Percentiles rank a stretch among this genome's conserved stretches.
These are phyloP conservation scores for Annulohypoxylon nitens DNA, from an alignment of 495 filamentous ascomycete species.

Conservation along the genomic window DNA sequence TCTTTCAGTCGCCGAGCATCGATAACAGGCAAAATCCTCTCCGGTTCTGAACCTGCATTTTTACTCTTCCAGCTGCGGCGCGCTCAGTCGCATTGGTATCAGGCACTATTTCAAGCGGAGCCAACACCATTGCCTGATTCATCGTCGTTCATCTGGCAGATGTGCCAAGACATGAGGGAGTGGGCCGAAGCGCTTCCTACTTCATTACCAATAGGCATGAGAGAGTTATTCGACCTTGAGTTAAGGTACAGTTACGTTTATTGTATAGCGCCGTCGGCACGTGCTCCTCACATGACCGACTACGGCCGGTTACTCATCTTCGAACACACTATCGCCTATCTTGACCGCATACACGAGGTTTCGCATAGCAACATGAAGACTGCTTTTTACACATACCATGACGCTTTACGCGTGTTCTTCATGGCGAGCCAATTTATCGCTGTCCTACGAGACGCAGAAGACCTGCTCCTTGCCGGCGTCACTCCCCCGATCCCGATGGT, in stretches of 20 bases:
- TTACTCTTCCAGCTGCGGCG: slow-evolving; percentile 81
- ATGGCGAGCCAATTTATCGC: slow-evolving; percentile 77
- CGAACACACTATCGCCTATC: slow-evolving; percentile 82
- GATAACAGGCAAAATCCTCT: slow-evolving; percentile 56
- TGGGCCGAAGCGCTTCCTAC: slow-evolving; percentile 75
- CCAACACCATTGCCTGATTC: slow-evolving; percentile 70
- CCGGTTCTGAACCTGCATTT: slow-evolving; percentile 65
- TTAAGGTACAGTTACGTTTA: slow-evolving; percentile 87
- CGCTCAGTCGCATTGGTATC: slow-evolving; percentile 85
- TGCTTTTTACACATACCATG: slow-evolving; percentile 78
- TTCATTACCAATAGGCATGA: slow-evolving; percentile 68
- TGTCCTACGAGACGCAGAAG: slow-evolving; percentile 69
- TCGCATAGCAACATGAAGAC: slow-evolving; percentile 61
- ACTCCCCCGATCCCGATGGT: slow-evolving; percentile 50
- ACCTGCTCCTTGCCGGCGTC: slow-evolving; percentile 59
- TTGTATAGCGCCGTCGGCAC: slow-evolving; percentile 79
- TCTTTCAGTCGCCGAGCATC: slow-evolving; percentile 54
- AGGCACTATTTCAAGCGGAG: slow-evolving; percentile 80
- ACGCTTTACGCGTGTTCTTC: slow-evolving; percentile 78
- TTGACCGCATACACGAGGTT: slow-evolving; percentile 70
- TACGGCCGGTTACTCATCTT: slow-evolving; percentile 83
- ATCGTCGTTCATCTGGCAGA: slow-evolving; percentile 70
- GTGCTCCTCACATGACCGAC: slow-evolving; percentile 71
- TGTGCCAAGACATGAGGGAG: slow-evolving; percentile 72
- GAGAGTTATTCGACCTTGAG: slow-evolving; percentile 82